A percentile compares a stretch with the other conserved stretches of the same genome.
These are phyloP conservation scores for Venturia effusa DNA, from an alignment of 2,329 filamentous ascomycete genomes.

Conservation along the genomic window DNA sequence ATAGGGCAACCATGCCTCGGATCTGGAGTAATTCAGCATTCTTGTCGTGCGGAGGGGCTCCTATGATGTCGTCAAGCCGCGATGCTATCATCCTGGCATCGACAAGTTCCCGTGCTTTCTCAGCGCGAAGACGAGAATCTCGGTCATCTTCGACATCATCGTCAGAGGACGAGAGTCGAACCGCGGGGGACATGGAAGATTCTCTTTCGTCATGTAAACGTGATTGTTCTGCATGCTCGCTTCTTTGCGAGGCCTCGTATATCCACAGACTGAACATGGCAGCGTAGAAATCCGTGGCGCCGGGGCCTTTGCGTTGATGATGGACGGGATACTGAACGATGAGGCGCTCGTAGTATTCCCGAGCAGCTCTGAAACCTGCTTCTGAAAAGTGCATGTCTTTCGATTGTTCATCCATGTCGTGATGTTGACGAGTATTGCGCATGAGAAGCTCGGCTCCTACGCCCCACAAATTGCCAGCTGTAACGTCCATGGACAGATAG, in stretches of 20 bases:
- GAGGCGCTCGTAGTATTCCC: slow-evolving; percentile 65
- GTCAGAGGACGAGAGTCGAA: slow-evolving; percentile 12
- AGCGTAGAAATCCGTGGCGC: slow-evolving; percentile 60
- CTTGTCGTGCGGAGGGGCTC: slow-evolving; percentile 58
- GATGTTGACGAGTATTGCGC: slow-evolving; percentile 31
- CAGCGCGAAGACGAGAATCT: background rate
- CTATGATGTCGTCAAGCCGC: slow-evolving; percentile 61
- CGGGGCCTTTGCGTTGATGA: slow-evolving; percentile 49
- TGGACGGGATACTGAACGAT: slow-evolving; percentile 52
- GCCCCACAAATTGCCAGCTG: slow-evolving; percentile 63
- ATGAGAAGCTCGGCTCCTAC: slow-evolving; percentile 78
- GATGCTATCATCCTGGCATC: slow-evolving; percentile 52
- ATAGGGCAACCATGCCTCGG: slow-evolving; percentile 63
- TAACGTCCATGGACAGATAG: slow-evolving; percentile 54
- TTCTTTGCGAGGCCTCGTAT: slow-evolving; percentile 48
- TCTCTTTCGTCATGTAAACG: background rate
- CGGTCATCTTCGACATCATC: slow-evolving; percentile 12
- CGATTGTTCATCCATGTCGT: slow-evolving; percentile 11
- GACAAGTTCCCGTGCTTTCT: slow-evolving; percentile 24
- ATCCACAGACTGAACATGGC: slow-evolving; percentile 74
- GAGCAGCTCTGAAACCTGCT: slow-evolving; percentile 45
- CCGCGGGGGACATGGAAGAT: slow-evolving; percentile 12
- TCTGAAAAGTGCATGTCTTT: slow-evolving; percentile 18
- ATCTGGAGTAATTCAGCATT: slow-evolving; percentile 57
- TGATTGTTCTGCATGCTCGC: background rate